Evolutionary conservation across 176 grass and related monocot genomes (phyloP), one percentile per base, ranked within the genome.

Genomic region (Thinopyrum elongatum): DNA sequence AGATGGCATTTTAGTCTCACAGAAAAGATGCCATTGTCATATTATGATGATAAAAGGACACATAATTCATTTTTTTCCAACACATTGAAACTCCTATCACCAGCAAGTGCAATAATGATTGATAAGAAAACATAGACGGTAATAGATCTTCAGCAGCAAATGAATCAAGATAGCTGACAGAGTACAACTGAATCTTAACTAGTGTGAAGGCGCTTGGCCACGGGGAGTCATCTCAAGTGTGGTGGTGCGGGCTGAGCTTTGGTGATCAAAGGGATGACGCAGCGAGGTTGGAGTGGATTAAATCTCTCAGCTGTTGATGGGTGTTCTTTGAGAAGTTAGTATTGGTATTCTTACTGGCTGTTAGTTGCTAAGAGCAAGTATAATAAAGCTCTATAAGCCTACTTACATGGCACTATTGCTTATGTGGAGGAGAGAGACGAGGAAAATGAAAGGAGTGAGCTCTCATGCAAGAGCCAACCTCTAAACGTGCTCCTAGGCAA

Each of bases 111-210:
- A 63, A 28, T 28, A 55, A 35, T 49, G 13, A 28, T 58, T 58
- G 49, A 77, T 27, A 34, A 58, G 19, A 55, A 77, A 77, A 5
- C 74, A 74, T 51, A 75, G 41, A 42, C 28, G 23, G 10, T 65
- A 29, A 29, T 47, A 66, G 46, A 80, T 80, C 39, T 80, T 31
- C 62, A 47, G 78, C 61, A n/a, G 39, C 11, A 80, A 66, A 80
- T 80, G 27, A 49, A 47, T 46, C 17, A 65, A 80, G 26, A 46
- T 66, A 80, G 44, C 41, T 80, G 26, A 66, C 44, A 23, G 26
- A 65, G 10, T 80, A 46, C 42, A 80, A 65, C 36, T 66, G 78
- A 65, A 9, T 66, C 17, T 33, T 33, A 66, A 81, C 60, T 46
- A 80, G 39, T 49, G 29, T 80, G 78, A 66, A 80, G 60, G 64